Evolutionary conservation across 306 rosid species (phyloP), one percentile per base, ranked within the genome.

Genomic region (Medicago lupulina): DNA sequence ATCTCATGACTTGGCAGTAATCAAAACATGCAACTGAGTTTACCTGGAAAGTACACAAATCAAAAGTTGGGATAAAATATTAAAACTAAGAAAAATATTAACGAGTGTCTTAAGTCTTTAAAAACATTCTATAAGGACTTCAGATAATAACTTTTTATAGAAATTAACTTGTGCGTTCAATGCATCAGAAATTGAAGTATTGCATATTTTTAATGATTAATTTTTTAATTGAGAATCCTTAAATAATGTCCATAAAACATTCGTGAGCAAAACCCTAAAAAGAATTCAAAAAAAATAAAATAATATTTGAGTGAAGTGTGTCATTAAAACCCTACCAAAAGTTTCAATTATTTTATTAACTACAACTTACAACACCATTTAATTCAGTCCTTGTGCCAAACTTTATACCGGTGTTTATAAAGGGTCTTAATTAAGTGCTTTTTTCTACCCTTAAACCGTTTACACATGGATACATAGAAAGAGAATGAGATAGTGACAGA

Each of bases 311-410:
- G 65, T 77, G 21, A 34, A 71, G 78, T 55, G 78, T 55, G 62
- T 76, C 80, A 75, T 44, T 14, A 70, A 78, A 49, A 23, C 61
- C 77, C 79, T 70, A 70, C 74, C 79, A 78, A 76, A 71, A 75
- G 73, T 66, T 50, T 19, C 49, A 50, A 12, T 62, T 74, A 64
- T 78, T 80, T 69, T 62, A 69, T 70, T 43, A 34, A 31, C 51
- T 17, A 21, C 43, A 76, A 21, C 39, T 76, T 66, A 67, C 58
- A 41, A 13, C 53, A 53, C 73, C 69, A 51, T 50, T 65, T 49
- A 64, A 10, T 53, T 82, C 55, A 74, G 53, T 25, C 55, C 53
- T 1, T 15, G 63, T 38, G 71, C 67, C 54, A 64, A 64, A 77
- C 74, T 65, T 70, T 71, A 71, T 31, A 44, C 68, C 28, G 63